Conservation (phyloP, 2,329 filamentous ascomycete genomes). For the Penicillium corylophilum region DNA sequence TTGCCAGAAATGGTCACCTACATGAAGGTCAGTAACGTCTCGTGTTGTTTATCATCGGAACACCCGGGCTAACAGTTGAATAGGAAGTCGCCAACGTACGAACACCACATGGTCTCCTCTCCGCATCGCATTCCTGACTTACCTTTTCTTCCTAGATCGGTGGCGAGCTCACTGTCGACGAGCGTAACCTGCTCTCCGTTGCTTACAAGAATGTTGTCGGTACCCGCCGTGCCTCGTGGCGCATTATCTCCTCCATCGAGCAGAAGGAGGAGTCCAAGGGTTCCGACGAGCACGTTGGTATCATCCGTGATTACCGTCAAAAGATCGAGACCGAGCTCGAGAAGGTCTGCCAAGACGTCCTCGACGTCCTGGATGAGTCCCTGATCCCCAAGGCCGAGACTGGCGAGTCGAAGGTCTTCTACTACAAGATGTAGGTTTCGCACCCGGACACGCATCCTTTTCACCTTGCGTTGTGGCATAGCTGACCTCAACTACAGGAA, state of each 20-base stretch:
- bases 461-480: conserved; percentile 65
- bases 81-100: conserved; percentile 91
- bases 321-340: conserved; percentile 98
- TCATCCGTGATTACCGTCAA: conserved; percentile 95
- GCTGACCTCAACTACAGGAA: conserved; percentile 80
- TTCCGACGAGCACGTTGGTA: conserved; percentile 87
- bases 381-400: conserved; percentile 94
- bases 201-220: conserved; percentile 99
- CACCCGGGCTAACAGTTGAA: conserved; percentile 27
- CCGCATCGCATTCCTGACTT: conserved; percentile 17
- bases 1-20: conserved; percentile 87
- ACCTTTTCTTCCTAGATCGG: conserved; percentile 51
- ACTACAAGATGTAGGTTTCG: conserved; percentile 89
- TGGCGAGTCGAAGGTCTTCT: conserved; percentile 99
- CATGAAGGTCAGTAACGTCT: conserved; percentile 73
- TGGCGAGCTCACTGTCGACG: conserved; percentile 68
- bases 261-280: conserved; percentile 99
- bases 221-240: conserved; percentile 96
- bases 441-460: neutral
- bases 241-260: conserved; percentile 99
- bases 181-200: conserved; percentile 91
- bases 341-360: conserved; percentile 97
- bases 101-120: conserved; percentile 15
- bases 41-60: conserved; percentile 17
- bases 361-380: conserved; percentile 88